Base-by-base conservation (phyloP, 371 early-diverging fungal genomes). In the Rhizopus arrhizus region DNA sequence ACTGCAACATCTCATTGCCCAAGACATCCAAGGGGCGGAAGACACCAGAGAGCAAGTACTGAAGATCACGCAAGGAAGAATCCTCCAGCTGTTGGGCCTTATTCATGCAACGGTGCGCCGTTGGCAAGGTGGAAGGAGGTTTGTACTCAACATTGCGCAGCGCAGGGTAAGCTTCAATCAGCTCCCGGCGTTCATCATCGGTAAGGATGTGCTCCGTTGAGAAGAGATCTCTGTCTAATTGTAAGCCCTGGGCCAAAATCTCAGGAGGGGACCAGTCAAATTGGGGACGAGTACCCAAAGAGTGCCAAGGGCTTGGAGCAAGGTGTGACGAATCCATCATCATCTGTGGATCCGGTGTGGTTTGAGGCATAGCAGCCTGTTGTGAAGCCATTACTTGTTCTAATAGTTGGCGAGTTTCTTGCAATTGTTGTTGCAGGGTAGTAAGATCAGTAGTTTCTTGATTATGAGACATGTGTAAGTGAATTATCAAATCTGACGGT, bases 41-140 rank as follows among this genome's bases (percentile, higher is more conserved):
- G 22, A 55, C 50, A 47, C 50, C 68, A 11, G 64, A 61, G 0
- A 61, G 5, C 3, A 57, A 40, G 31, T 69, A 69, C 16, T 69
- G 65, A 3, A 69, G 3, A n/a, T 32, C 8, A 2, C 28, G n/a
- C 3, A 47, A 28, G 4, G 22, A 28, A 22, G 28, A 47, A 7
- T 47, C 47, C 7, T 47, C 22, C n/a, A 28, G n/a, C 0, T 6
- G 1, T 51, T 70, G 61, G 7, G 13, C 45, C 5, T 43, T 49
- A 48, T 58, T 64, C 42, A 64, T 55, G 0, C 31, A 1, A 4
- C 31, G 45, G 0, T 35, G 51, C 2, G 65, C 70, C 3, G 16
- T 22, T 0, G 65, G 70, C 3, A 69, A 22, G 0, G 65, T 50
- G 15, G 16, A 22, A 6, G 65, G 70, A 33, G 62, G 41, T 35